Conservation (phyloP, 306 rosid species). For the Prinsepia uniflora region DNA sequence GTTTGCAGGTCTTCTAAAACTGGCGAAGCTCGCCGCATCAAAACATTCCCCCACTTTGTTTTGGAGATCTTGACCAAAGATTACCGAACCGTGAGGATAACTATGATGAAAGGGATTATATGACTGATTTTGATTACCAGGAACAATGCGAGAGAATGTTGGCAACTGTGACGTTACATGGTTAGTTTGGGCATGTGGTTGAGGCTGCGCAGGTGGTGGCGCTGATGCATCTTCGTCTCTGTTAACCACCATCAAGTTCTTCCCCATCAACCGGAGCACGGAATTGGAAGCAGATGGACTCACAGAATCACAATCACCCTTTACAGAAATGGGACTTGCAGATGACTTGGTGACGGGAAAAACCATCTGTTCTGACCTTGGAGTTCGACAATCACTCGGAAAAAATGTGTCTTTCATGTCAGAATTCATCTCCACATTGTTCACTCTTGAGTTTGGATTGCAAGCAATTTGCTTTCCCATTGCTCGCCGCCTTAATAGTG, state of each 20-base stretch:
- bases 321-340: constrained; percentile 15
- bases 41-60: constrained; percentile 22
- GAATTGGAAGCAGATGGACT: constrained; percentile 53
- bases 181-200: constrained; percentile 24
- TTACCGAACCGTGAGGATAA: constrained; percentile 26
- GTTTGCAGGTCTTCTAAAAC: constrained; percentile 22
- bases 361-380: constrained; percentile 21
- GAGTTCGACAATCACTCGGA: constrained; percentile 18
- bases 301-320: constrained; percentile 30
- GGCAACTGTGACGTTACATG: constrained; percentile 27
- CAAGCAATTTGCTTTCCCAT: constrained; percentile 32
- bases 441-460: constrained; percentile 23
- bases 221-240: constrained; percentile 40
- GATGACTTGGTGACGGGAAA: constrained; percentile 19
- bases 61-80: constrained; percentile 28
- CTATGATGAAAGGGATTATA: constrained; percentile 27
- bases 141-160: constrained; percentile 25
- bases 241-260: constrained; percentile 61
- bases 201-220: constrained; percentile 28
- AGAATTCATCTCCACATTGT: constrained; percentile 25
- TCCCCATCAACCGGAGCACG: constrained; percentile 57
- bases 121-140: constrained; percentile 29
- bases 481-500: constrained; percentile 30
- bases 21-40: constrained; percentile 21
- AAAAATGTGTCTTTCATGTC: constrained; percentile 28